phyloP scores from a whole-genome alignment of 495 filamentous ascomycete genomes.

The Jackrogersella multiformis region DNA sequence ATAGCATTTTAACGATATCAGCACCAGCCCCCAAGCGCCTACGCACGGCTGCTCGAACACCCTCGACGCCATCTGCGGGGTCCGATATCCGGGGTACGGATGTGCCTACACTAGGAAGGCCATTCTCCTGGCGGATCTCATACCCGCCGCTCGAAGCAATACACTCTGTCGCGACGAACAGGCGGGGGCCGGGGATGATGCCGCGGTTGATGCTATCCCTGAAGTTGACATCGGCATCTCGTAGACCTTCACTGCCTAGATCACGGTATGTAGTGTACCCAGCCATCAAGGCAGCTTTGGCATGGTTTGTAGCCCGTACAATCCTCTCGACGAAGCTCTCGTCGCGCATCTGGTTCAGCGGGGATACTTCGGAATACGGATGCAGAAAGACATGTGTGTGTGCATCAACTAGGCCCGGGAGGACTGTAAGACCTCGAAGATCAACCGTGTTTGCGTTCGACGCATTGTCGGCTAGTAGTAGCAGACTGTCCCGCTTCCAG shows the following conservation, averaged over 20 bases:
- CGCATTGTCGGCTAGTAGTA: slow-evolving; percentile 21
- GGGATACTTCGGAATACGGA: slow-evolving; percentile 53
- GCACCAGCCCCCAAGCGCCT: slow-evolving; percentile 59
- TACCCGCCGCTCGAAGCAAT: slow-evolving; percentile 60
- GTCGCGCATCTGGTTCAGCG: slow-evolving; percentile 60
- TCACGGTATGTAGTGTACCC: slow-evolving; percentile 66
- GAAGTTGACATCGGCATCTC: slow-evolving; percentile 55
- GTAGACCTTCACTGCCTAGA: slow-evolving; percentile 61
- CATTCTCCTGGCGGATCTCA: slow-evolving; percentile 58
- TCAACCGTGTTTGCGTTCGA: slow-evolving; percentile 49
- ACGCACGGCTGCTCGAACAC: slow-evolving; percentile 57
- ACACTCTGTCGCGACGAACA: slow-evolving; percentile 62
- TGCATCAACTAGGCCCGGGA: slow-evolving; percentile 63
- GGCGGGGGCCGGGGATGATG: slow-evolving; percentile 59
- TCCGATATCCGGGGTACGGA: slow-evolving; percentile 54
- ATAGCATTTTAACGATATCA: slow-evolving; percentile 64
- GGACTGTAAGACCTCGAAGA: slow-evolving; percentile 55
- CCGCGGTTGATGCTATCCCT: slow-evolving; percentile 60
- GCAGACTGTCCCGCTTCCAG: slow-evolving; percentile 40
- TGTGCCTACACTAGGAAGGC: slow-evolving; percentile 38
- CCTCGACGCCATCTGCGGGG: slow-evolving; percentile 55
- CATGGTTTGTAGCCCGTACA: slow-evolving; percentile 62
- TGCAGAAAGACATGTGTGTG: slow-evolving; percentile 66
- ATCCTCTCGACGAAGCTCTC: slow-evolving; percentile 59
- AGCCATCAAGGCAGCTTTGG: slow-evolving; percentile 58